Evolutionary conservation across 306 rosid species (phyloP), one percentile per base, ranked within the genome.

Genomic region (Carpinus fangiana): DNA sequence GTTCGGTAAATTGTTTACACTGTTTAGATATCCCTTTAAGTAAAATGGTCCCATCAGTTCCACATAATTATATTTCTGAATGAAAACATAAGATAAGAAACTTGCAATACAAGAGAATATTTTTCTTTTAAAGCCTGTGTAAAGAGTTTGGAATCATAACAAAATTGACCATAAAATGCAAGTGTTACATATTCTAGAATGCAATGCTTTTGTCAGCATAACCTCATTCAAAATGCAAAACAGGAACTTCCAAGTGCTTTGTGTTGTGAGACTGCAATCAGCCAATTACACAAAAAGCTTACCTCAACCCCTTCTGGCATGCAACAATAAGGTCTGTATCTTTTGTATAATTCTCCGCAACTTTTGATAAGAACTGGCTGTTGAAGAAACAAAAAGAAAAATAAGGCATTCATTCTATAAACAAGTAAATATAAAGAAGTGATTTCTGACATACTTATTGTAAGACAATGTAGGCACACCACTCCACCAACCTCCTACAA

Each of bases 401-500:
- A 83, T 46, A 75, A 36, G 68, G 45, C 80, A 78, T 53, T 62
- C 38, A 70, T 26, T 67, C 43, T 61, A 64, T 41, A 23, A 45
- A 79, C 45, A 76, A 76, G 73, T 3, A 26, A 81, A 82, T 53
- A 48, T 48, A 4, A 57, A 62, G 69, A 72, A 73, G 67, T 12
- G 62, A 54, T 72, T 77, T 69, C 52, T 31, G 46, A 62, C 80
- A 54, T 78, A 92, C 98, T 86, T 80, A 52, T 90, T 89, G 81
- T 87, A 91, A 56, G 98, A 88, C 78, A 92, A 83, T 7, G 89
- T 91, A 80, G 97, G 96, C 81, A 84, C 81, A 26, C 98, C 98
- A 75, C 98, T 95, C 98, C 98, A 95, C 98, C 98, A 95, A 73
- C 97, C 98, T 75, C 98, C 97, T 92, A 75, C 79, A 81, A 38